Percentiles rank a stretch among this genome's conserved stretches.
phyloP scores from a whole-genome alignment of 768 basidiomycete species.

The Mycena haematopus region DNA sequence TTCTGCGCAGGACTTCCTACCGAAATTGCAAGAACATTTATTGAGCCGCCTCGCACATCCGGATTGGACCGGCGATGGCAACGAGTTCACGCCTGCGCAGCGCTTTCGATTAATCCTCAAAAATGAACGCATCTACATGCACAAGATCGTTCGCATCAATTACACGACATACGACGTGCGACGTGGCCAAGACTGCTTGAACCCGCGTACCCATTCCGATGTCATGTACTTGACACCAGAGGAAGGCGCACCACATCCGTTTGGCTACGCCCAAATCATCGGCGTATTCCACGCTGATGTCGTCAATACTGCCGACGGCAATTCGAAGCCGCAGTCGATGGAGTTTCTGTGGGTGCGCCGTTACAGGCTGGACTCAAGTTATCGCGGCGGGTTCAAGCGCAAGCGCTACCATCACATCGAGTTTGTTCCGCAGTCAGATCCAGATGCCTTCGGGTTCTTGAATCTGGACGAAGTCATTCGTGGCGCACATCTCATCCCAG shows the following conservation, averaged over 20 bases:
- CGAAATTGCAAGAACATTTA: conserved; percentile 30
- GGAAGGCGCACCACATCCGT: conserved; percentile 26
- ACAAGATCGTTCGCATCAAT: too few relatives aligned
- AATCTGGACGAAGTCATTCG: conserved; percentile 7
- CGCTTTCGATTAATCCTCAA: not conserved
- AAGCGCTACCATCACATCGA: not conserved
- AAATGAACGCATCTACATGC: conserved; percentile 32
- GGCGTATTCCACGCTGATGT: conserved; percentile 2
- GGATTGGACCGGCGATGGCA: conserved; percentile 21
- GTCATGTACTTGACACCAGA: conserved; percentile 33
- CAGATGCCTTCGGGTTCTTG: not conserved
- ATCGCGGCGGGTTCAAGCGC: not conserved
- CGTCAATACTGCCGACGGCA: not conserved
- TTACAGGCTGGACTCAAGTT: not conserved
- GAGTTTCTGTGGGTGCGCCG: conserved; percentile 5
- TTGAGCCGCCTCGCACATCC: conserved; percentile 8
- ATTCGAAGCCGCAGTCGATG: not conserved
- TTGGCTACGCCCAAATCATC: conserved; percentile 32
- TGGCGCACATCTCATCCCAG: not conserved
- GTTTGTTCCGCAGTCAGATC: not conserved
- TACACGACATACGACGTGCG: conserved; percentile 23
- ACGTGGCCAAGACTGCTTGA: conserved; percentile 40
- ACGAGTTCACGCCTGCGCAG: conserved; percentile 9
- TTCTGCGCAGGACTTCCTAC: conserved; percentile 33
- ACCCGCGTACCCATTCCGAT: conserved; percentile 36